phyloP scores from a whole-genome alignment of 495 filamentous ascomycete species.

The Trichodelitschia bisporula region DNA sequence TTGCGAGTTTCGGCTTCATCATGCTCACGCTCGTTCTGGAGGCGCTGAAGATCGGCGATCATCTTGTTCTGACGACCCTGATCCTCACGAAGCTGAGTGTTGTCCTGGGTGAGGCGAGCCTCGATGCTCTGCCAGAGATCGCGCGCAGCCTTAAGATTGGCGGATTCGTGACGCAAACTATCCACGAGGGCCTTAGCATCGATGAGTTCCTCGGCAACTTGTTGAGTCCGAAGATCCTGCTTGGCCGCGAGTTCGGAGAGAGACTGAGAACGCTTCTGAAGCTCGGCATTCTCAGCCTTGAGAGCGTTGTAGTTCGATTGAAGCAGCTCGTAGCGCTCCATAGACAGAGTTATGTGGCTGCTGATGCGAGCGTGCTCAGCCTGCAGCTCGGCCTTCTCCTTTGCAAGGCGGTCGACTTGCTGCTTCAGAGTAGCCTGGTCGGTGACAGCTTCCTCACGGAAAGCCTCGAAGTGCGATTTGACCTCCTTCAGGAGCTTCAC shows the following conservation, averaged over 20 bases:
- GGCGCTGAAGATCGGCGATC: slow-evolving; percentile 53
- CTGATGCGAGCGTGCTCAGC: slow-evolving; percentile 50
- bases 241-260: slow-evolving; percentile 64
- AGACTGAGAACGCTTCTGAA: slow-evolving; percentile 52
- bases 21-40: slow-evolving; percentile 76
- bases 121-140: slow-evolving; percentile 80
- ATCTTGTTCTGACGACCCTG: slow-evolving; percentile 53
- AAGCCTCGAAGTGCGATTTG: slow-evolving; percentile 73
- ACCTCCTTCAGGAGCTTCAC: slow-evolving; percentile 54
- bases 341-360: slow-evolving; percentile 57
- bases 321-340: slow-evolving; percentile 72
- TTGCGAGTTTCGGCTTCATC: slow-evolving; percentile 59
- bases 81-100: slow-evolving; percentile 62
- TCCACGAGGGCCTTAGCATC: slow-evolving; percentile 62
- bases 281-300: slow-evolving; percentile 57
- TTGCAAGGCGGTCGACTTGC: slow-evolving; percentile 58
- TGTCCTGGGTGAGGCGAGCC: slow-evolving; percentile 63
- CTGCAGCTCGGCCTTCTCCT: slow-evolving; percentile 58
- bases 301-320: slow-evolving; percentile 63
- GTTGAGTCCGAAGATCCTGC: slow-evolving; percentile 71
- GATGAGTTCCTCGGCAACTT: slow-evolving; percentile 78
- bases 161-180: slow-evolving; percentile 69
- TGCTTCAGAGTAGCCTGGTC: slow-evolving; percentile 63
- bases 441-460: slow-evolving; percentile 56
- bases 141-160: slow-evolving; percentile 84